Percentiles rank a stretch among this genome's conserved stretches.
phyloP scores from a whole-genome alignment of 1,139 yeast genomes.

The Blastobotrys aristatus region DNA sequence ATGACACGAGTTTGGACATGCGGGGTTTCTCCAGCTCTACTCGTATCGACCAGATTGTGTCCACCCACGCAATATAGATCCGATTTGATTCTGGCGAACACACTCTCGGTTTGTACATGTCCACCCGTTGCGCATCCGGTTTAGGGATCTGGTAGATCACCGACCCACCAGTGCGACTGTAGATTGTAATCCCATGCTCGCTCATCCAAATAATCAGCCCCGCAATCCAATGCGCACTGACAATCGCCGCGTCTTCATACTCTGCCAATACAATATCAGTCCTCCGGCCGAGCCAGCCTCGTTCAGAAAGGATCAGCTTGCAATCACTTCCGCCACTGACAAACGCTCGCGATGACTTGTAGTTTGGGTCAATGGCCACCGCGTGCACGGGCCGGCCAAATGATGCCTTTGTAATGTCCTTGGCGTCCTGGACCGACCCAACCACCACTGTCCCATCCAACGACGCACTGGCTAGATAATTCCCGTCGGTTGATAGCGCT shows the following conservation, averaged over 20 bases:
- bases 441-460: conserved; percentile 90
- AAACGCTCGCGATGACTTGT: conserved; percentile 55
- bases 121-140: conserved; percentile 67
- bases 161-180: conserved; percentile 24
- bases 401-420: conserved; percentile 69
- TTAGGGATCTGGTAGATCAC: conserved; percentile 47
- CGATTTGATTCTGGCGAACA: conserved; percentile 64
- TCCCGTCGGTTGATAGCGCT: conserved; percentile 63
- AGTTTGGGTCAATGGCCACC: conserved; percentile 72
- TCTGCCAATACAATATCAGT: conserved; percentile 60
- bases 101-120: conserved; percentile 78
- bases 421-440: conserved; percentile 59
- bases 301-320: conserved; percentile 63
- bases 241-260: conserved; percentile 61
- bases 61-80: conserved; percentile 78
- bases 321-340: conserved; percentile 92
- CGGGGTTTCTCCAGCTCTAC: conserved; percentile 29
- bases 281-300: conserved; percentile 83
- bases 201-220: conserved; percentile 59
- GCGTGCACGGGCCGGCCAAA: conserved; percentile 87
- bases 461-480: conserved; percentile 76
- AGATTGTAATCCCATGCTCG: conserved; percentile 62
- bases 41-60: conserved; percentile 68
- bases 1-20: conserved; percentile 19
- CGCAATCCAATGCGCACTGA: conserved; percentile 47